Evolutionary conservation across 768 basidiomycete genomes (phyloP), one percentile per base, ranked within the genome.

Genomic region (Leccinum fibrillosum): DNA sequence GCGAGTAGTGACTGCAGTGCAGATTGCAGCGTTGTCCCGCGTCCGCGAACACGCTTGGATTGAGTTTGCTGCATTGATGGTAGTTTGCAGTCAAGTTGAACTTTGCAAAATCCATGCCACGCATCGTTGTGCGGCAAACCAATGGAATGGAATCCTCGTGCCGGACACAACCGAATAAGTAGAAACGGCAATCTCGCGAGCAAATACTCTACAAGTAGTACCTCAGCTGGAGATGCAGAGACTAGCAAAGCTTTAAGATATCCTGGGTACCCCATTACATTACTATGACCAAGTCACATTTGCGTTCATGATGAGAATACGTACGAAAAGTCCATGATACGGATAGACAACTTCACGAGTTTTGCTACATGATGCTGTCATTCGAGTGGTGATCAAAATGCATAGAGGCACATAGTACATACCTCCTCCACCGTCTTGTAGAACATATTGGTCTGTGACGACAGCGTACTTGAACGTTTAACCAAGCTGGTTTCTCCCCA

Each of bases 371-470:
- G 17, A 47, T 45, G 2, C 44, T 15, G 59, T 67, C 55, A 15
- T 60, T 48, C 37, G 28, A 7, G 39, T 35, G 25, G n/a, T 59
- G 51, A 30, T 52, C 32, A 13, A 7, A 37, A 37, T 37, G 49
- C 9, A 23, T 8, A n/a, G 21, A 52, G 21, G 13, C 32, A 32
- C 32, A 32, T 3, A 26, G 21, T 23, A 68, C 82, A 52, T 55
- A 93, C 94, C 89, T 95, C 96, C 89, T 98, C 98, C 2, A 95
- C 94, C 6, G 94, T 97, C 88, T 97, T 97, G 80, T 98, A 98
- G 72, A 98, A 98, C 89, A 92, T 90, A 85, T 98, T 98, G 76
- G 86, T 92, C 76, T 94, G 92, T 17, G 84, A 78, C 35, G 93
- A 92, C 55, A 98, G 75, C 34, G 88, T 88, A 69, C 90, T 88